Evolutionary conservation across 169 alveolate genomes (phyloP).

Genomic region (Plasmodium fragile): DNA sequence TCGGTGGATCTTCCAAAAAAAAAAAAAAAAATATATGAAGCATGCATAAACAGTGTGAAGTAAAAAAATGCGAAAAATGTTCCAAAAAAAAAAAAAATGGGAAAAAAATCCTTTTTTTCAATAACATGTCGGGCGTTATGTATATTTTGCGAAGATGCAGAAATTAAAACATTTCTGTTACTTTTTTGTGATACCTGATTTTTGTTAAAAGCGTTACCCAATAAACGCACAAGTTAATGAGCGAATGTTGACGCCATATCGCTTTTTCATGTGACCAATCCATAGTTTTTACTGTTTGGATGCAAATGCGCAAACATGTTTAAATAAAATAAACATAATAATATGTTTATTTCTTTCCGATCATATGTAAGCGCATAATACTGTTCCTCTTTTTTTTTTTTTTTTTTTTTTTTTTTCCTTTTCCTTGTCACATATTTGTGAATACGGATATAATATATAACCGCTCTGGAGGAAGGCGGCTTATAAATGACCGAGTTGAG

Average conservation of each 20-base stretch:
- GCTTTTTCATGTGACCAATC: neutral
- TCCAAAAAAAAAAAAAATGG: neutral
- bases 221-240: neutral
- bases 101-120: neutral
- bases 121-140: neutral
- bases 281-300: neutral
- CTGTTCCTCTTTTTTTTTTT: neutral
- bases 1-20: neutral
- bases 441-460: neutral
- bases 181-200: neutral
- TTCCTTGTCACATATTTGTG: neutral
- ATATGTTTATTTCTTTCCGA: neutral
- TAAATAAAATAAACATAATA: neutral
- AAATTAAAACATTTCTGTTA: neutral
- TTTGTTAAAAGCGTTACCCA: neutral
- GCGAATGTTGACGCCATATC: neutral
- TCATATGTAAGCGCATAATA: neutral
- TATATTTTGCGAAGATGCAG: neutral
- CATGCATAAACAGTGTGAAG: neutral
- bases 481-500: neutral
- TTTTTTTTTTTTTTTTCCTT: neutral
- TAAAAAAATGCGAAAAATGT: neutral
- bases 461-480: neutral
- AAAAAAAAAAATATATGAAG: neutral
- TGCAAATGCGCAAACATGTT: neutral